These are phyloP conservation scores for Phytophthora citricola DNA, from an alignment of 352 stramenopile genomes.

Conservation along the genomic window DNA sequence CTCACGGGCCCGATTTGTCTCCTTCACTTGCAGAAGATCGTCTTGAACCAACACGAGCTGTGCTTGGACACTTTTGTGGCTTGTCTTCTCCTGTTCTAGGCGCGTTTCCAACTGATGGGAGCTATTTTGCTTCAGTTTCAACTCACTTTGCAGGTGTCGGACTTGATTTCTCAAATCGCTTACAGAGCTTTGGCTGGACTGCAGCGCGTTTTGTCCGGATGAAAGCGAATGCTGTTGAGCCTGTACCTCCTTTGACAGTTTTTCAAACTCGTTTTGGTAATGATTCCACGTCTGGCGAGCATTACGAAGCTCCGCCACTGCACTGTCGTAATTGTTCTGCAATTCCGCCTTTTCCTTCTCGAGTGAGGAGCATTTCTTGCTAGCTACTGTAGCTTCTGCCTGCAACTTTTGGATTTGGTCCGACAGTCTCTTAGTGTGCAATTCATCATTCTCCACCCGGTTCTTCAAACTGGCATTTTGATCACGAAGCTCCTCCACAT, in stretches of 20 bases:
- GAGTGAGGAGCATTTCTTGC: constrained; percentile 40
- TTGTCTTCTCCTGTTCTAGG: constrained; percentile 71
- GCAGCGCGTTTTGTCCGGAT: constrained; percentile 58
- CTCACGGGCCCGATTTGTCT: constrained; percentile 58
- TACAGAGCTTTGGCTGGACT: constrained; percentile 61
- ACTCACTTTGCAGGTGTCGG: constrained; percentile 67
- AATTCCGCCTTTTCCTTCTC: constrained; percentile 67
- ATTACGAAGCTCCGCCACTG: constrained; percentile 60
- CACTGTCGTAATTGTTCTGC: constrained; percentile 60
- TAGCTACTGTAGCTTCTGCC: constrained; percentile 39
- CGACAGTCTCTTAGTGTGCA: constrained; percentile 51
- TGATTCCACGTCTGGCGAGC: constrained; percentile 65
- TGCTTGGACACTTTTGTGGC: constrained; percentile 62
- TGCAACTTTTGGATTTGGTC: constrained; percentile 63
- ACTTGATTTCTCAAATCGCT: constrained; percentile 68
- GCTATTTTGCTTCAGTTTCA: constrained; percentile 59
- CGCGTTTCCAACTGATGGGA: constrained; percentile 66
- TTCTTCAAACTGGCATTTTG: constrained; percentile 66
- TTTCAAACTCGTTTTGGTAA: constrained; percentile 82
- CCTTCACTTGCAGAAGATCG: constrained; percentile 62
- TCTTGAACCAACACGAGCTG: constrained; percentile 65
- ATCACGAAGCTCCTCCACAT: constrained; percentile 73
- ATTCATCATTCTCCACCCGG: constrained; percentile 54
- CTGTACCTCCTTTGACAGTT: constrained; percentile 67
- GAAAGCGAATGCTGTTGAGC: constrained; percentile 68